These are phyloP conservation scores for Mrakia hoshinonis DNA, from an alignment of 768 basidiomycete species.

Conservation along the genomic window DNA sequence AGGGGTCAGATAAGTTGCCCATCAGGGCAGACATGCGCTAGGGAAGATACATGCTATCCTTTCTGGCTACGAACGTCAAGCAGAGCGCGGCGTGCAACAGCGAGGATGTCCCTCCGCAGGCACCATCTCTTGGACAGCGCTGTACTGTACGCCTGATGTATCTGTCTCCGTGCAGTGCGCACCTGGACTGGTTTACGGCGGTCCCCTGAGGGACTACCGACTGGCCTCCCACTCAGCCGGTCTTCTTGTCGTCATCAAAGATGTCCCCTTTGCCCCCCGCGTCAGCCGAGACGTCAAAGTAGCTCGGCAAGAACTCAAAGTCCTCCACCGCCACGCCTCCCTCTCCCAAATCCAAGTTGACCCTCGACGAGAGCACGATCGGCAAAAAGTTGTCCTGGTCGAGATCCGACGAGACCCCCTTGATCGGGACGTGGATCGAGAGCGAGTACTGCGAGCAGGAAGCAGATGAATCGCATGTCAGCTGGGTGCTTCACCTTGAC, in stretches of 20 bases:
- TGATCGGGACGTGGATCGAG: not conserved
- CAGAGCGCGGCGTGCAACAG: no score
- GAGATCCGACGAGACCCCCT: not conserved
- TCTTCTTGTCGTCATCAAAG: not conserved
- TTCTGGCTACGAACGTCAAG: no score
- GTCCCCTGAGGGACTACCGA: no score
- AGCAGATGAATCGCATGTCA: no score
- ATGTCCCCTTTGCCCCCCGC: not conserved
- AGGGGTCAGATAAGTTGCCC: constrained; percentile 20
- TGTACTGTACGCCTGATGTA: no score
- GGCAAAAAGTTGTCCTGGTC: not conserved
- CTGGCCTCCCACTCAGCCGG: not conserved
- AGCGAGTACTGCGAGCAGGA: not conserved
- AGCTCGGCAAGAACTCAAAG: not conserved
- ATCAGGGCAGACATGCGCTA: not conserved
- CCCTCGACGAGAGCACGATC: not conserved
- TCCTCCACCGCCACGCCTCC: not conserved
- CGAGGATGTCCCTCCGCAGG: no score
- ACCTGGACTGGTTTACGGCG: no score
- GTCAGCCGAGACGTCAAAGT: not conserved
- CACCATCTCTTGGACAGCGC: no score
- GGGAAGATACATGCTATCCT: not conserved
- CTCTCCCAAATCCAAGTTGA: not conserved
- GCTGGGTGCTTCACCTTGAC: no score
- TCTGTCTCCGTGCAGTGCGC: no score